A percentile compares a stretch with the other conserved stretches of the same genome.
phyloP scores from a whole-genome alignment of 768 basidiomycete species.

The Lentinula detonsa region DNA sequence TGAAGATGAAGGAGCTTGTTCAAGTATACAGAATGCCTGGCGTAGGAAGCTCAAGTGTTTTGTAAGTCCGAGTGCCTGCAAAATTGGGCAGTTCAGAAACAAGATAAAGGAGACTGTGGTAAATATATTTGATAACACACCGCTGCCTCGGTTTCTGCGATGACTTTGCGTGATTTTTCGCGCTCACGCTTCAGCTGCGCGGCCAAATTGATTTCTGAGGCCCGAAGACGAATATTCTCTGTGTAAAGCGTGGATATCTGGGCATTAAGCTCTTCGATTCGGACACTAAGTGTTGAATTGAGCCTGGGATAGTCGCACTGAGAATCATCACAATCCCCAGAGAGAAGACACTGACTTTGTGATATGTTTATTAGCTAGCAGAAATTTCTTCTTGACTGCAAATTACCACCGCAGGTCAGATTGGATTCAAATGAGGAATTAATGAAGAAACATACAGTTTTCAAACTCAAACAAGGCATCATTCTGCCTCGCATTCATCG shows the following conservation, averaged over 20 bases:
- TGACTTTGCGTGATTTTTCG: slow-evolving; percentile 66
- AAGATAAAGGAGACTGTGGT: slow-evolving; percentile 9
- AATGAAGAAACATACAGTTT: slow-evolving; percentile 50
- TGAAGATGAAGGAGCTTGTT: slow-evolving; percentile 22
- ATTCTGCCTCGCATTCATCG: slow-evolving; percentile 61
- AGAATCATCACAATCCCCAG: not conserved
- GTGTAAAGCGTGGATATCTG: slow-evolving; percentile 78
- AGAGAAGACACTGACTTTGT: slow-evolving; percentile 54
- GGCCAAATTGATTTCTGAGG: slow-evolving; percentile 71
- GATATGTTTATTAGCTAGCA: slow-evolving; percentile 88
- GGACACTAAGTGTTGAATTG: slow-evolving; percentile 79
- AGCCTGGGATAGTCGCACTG: slow-evolving; percentile 39
- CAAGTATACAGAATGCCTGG: slow-evolving; percentile 47
- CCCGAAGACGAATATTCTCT: slow-evolving; percentile 77
- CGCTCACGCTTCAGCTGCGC: slow-evolving; percentile 76
- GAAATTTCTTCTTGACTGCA: slow-evolving; percentile 87
- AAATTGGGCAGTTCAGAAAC: slow-evolving; percentile 1
- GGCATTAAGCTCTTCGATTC: slow-evolving; percentile 78
- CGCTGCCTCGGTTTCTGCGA: slow-evolving; percentile 70
- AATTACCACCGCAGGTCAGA: slow-evolving; percentile 25
- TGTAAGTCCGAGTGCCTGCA: slow-evolving; percentile 51
- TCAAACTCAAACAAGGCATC: slow-evolving; percentile 83
- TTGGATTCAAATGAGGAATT: slow-evolving; percentile 11
- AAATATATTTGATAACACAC: slow-evolving; percentile 32
- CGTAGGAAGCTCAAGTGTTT: slow-evolving; percentile 64